Conservation (phyloP, 2,329 filamentous ascomycete genomes). For the Colletotrichum costaricense region DNA sequence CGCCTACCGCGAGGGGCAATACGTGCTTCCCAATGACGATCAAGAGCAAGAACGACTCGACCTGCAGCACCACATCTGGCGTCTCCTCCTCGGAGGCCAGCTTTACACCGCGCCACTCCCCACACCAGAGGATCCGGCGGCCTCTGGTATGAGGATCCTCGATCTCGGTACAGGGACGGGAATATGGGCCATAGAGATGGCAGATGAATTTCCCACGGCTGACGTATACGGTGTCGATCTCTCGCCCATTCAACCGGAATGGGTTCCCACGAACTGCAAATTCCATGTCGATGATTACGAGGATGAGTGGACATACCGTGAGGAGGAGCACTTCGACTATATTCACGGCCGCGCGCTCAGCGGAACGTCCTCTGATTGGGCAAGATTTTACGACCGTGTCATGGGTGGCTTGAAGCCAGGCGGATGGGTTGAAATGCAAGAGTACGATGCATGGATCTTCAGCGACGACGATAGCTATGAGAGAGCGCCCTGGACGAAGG, state of each 20-base stretch:
- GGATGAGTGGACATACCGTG: constrained; percentile 54
- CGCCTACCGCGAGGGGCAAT: constrained; percentile 56
- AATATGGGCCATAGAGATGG: constrained; percentile 59
- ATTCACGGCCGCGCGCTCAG: constrained; percentile 47
- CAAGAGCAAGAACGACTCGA: constrained; percentile 45
- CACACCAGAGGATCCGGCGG: constrained; percentile 40
- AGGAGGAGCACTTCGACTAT: constrained; percentile 51
- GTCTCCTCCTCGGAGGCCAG: constrained; percentile 45
- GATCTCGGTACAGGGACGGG: constrained; percentile 72
- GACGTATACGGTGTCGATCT: constrained; percentile 66
- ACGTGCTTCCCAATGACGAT: constrained; percentile 38
- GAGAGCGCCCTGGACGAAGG: constrained; percentile 50
- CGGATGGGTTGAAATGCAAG: constrained; percentile 51
- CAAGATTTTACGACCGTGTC: constrained; percentile 45
- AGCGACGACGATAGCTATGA: constrained; percentile 52
- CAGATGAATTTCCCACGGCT: constrained; percentile 62
- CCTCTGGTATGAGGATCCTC: constrained; percentile 54
- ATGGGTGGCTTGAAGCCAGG: constrained; percentile 45
- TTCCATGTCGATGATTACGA: constrained; percentile 76
- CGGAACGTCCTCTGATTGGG: constrained; percentile 47
- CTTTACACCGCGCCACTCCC: constrained; percentile 44
- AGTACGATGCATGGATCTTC: constrained; percentile 52
- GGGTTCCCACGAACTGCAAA: constrained; percentile 69
- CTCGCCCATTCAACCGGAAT: constrained; percentile 67
- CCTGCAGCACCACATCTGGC: constrained; percentile 50